Evolutionary conservation across 2,329 filamentous ascomycete genomes (phyloP).

Genomic region (Clarireedia paspali): DNA sequence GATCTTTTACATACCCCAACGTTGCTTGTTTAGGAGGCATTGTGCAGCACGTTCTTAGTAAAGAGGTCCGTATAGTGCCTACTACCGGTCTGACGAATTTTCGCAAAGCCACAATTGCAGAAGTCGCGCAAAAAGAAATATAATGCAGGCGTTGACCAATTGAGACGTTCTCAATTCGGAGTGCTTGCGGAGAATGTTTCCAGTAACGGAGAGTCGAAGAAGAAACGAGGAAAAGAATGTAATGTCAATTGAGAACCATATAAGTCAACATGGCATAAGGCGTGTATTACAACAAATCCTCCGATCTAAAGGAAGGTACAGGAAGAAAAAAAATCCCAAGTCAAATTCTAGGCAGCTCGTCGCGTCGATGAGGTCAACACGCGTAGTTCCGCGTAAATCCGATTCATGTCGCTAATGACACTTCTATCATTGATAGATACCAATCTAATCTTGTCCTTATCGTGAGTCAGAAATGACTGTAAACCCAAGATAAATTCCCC

Average conservation of each 20-base stretch:
- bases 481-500: background rate
- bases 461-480: background rate
- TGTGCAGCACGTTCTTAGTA: constrained; percentile 15
- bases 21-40: constrained; percentile 56
- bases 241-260: no score
- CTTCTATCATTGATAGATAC: constrained; percentile 1
- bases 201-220: no score
- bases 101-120: constrained; percentile 27
- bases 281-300: background rate
- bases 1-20: constrained; percentile 75
- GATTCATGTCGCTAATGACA: constrained; percentile 10
- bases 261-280: no score
- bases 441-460: background rate
- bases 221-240: no score
- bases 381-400: constrained; percentile 16
- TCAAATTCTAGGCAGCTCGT: background rate
- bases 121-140: background rate
- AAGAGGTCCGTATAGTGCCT: constrained; percentile 13
- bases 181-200: no score
- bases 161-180: background rate
- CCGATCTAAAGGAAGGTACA: background rate
- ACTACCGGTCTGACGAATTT: constrained; percentile 12
- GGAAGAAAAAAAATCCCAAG: no score
- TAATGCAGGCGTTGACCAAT: background rate
- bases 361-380: constrained; percentile 13